Evolutionary conservation across 805 yeast species (phyloP).

Genomic region (Tetrapisispora nanseiensis): DNA sequence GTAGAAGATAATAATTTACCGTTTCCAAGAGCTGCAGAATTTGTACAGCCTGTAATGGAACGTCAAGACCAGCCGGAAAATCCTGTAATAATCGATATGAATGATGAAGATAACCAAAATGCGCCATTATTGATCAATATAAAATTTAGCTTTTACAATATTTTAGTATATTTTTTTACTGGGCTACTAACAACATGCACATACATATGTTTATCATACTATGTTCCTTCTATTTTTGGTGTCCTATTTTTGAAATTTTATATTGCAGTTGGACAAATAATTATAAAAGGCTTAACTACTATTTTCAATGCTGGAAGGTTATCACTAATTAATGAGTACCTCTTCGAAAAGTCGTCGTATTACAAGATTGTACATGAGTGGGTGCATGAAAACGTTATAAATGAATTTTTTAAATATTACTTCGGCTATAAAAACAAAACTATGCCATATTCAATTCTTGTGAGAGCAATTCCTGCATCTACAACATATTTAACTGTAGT

Average conservation of each 20-base stretch:
- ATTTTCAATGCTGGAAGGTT: constrained; percentile 5
- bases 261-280: constrained; percentile 9
- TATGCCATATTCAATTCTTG: constrained; percentile 15
- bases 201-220: constrained; percentile 35
- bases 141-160: constrained; percentile 14
- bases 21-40: constrained; percentile 4
- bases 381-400: constrained; percentile 9
- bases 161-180: constrained; percentile 20
- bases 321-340: constrained; percentile 1
- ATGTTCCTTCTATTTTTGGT: constrained; percentile 42
- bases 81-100: constrained; percentile 3
- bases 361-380: constrained; percentile 6
- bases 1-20: constrained; percentile 12
- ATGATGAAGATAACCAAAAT: constrained; percentile 13
- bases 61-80: constrained; percentile 3
- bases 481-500: constrained; percentile 24
- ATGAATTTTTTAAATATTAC: constrained; percentile 8
- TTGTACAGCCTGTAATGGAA: neutral
- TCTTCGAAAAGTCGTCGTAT: constrained; percentile 5
- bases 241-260: constrained; percentile 14
- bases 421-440: constrained; percentile 13
- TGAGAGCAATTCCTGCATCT: constrained; percentile 22
- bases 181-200: constrained; percentile 25
- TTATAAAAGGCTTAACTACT: constrained; percentile 10
- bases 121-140: constrained; percentile 23